phyloP scores from a whole-genome alignment of 2,329 filamentous ascomycete genomes.

The Aspergillus costaricaensis region DNA sequence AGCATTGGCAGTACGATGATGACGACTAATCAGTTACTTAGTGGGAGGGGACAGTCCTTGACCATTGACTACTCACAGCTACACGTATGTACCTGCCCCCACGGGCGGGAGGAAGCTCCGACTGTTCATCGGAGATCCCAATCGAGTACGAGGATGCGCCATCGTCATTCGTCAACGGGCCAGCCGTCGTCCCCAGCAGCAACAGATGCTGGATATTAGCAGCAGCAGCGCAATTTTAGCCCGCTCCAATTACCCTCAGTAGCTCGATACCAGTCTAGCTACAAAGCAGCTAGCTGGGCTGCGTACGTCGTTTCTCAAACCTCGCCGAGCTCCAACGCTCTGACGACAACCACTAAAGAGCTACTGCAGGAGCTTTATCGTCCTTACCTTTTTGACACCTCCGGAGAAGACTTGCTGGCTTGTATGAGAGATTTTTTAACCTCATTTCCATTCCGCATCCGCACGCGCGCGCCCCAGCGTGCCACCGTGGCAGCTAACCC shows the following conservation, averaged over 20 bases:
- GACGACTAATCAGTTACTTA: too few species aligned
- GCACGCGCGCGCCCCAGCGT: neutral
- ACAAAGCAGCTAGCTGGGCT: too few species aligned
- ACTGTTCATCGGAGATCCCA: constrained; percentile 4
- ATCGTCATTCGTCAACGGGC: neutral
- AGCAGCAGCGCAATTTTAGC: neutral
- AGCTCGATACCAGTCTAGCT: too few species aligned
- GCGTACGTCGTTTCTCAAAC: too few species aligned
- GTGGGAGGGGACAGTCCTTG: too few species aligned
- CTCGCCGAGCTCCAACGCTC: neutral
- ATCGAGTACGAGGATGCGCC: neutral
- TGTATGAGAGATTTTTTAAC: neutral
- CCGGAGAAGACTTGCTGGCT: neutral
- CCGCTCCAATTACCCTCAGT: too few species aligned
- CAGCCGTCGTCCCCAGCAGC: constrained; percentile 5
- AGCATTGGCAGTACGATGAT: too few species aligned
- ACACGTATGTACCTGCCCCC: neutral
- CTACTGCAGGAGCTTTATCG: neutral
- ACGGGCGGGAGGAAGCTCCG: constrained; percentile 4
- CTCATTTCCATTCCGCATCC: neutral
- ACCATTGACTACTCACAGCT: neutral
- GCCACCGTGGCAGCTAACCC: neutral
- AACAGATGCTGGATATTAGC: neutral
- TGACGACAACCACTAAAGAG: neutral
- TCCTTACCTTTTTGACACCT: neutral